Conservation (phyloP, 2,329 filamentous ascomycete genomes). For the Hypoxylon sp. region DNA sequence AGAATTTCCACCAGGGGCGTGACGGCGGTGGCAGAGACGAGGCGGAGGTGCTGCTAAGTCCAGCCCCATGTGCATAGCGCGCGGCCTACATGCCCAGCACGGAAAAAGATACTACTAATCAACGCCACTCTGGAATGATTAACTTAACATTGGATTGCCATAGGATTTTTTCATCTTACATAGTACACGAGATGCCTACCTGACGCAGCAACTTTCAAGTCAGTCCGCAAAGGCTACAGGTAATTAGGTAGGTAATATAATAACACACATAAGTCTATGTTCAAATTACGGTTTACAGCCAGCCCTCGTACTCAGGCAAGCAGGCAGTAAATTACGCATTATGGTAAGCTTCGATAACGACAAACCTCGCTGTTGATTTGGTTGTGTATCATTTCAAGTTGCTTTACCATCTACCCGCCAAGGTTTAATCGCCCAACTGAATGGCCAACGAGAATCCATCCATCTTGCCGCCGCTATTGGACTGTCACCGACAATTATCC, state of each 20-base stretch:
- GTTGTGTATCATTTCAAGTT: constrained; percentile 21
- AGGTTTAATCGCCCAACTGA: constrained; percentile 1
- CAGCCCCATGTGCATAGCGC: constrained; percentile 23
- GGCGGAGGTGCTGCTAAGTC: constrained; percentile 26
- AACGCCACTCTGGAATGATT: constrained; percentile 26
- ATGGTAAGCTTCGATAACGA: constrained; percentile 12
- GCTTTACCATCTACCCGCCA: constrained; percentile 5
- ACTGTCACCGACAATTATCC: constrained; percentile 17
- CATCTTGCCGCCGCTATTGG: constrained; percentile 24
- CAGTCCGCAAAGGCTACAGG: constrained; percentile 7
- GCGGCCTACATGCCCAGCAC: constrained; percentile 30
- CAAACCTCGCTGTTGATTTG: constrained; percentile 3
- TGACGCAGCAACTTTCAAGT: constrained; percentile 9
- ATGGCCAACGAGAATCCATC: constrained; percentile 15
- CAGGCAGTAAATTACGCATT: no score
- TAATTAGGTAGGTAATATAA: no score
- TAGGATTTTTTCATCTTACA: no score
- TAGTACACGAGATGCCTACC: no score
- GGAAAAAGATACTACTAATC: constrained; percentile 22
- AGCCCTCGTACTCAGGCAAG: no score
- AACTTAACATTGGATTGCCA: constrained; percentile 24
- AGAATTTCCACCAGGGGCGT: no score
- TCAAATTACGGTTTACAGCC: no score
- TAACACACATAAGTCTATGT: no score
- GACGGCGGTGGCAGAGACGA: constrained; percentile 29